Evolutionary conservation across 495 filamentous ascomycete species (phyloP).

Genomic region (Glonium stellatum): DNA sequence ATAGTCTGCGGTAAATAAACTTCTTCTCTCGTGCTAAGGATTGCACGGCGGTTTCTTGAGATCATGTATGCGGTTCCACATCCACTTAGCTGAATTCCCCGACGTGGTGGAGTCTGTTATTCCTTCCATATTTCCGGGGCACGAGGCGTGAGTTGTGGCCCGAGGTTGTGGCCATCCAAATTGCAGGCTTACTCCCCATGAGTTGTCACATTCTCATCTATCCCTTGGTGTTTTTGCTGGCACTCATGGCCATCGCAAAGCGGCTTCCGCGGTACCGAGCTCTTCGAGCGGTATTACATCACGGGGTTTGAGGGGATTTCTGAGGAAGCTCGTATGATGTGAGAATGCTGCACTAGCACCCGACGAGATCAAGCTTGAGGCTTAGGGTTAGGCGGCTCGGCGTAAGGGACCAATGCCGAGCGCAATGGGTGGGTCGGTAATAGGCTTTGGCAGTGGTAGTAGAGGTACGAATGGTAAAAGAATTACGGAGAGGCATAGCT

Average conservation of each 20-base stretch:
- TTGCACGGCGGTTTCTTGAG: not conserved
- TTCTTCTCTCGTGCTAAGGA: not conserved
- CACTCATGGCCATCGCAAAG: not conserved
- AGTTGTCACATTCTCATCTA: not conserved
- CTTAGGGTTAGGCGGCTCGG: not conserved
- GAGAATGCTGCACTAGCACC: not conserved
- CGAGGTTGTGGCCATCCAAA: not conserved
- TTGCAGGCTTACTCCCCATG: not conserved
- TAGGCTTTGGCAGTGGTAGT: not conserved
- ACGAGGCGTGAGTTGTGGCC: not conserved
- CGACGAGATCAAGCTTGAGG: not conserved
- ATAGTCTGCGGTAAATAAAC: not conserved
- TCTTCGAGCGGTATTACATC: not conserved
- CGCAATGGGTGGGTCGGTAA: not conserved
- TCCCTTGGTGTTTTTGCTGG: not conserved
- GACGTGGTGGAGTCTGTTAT: not conserved
- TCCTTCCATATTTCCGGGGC: slow-evolving; percentile 4
- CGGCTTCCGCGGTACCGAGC: not conserved
- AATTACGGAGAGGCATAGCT: too few relatives aligned
- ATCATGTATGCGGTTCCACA: not conserved
- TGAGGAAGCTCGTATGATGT: not conserved
- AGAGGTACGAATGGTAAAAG: too few relatives aligned
- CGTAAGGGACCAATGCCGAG: not conserved
- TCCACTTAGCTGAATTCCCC: not conserved
- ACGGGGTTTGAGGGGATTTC: not conserved